These are phyloP conservation scores for Panicum hallii DNA, from an alignment of 202 grass and related monocot genomes.

Conservation along the genomic window DNA sequence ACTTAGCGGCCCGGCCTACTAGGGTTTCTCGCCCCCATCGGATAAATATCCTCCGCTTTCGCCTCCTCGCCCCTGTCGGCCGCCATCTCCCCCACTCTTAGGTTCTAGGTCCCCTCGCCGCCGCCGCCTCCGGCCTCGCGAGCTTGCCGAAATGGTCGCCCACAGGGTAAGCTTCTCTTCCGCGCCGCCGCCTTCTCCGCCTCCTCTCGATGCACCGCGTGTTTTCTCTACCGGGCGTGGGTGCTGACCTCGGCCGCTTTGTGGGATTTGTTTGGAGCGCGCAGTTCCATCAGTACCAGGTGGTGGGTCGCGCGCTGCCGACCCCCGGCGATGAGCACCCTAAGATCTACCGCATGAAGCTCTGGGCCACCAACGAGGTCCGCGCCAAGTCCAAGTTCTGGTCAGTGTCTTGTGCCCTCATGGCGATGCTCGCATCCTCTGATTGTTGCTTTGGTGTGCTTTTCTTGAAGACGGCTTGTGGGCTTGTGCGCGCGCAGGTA, in stretches of 20 bases:
- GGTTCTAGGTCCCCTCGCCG: conserved; percentile 42
- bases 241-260: not conserved
- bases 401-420: conserved; percentile 21
- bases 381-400: conserved; percentile 93
- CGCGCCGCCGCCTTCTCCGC: not conserved
- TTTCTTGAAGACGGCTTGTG: not conserved
- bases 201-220: not conserved
- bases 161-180: conserved; percentile 57
- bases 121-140: conserved; percentile 29
- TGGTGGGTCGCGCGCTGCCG: conserved; percentile 69
- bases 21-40: conserved; percentile 47
- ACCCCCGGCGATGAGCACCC: conserved; percentile 72
- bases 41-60: conserved; percentile 18
- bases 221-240: not conserved
- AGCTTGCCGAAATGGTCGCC: conserved; percentile 63
- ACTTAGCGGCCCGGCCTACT: not conserved
- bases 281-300: conserved; percentile 83
- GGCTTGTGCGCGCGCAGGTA: conserved; percentile 53
- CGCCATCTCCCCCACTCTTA: conserved; percentile 19
- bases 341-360: conserved; percentile 98
- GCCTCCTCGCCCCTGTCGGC: not conserved
- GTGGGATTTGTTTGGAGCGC: not conserved
- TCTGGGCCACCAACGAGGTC: conserved; percentile 94
- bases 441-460: not conserved
- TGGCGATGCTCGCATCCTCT: not conserved